Evolutionary conservation across 2,329 filamentous ascomycete species (phyloP).

Genomic region (Botryosphaeria agaves): DNA sequence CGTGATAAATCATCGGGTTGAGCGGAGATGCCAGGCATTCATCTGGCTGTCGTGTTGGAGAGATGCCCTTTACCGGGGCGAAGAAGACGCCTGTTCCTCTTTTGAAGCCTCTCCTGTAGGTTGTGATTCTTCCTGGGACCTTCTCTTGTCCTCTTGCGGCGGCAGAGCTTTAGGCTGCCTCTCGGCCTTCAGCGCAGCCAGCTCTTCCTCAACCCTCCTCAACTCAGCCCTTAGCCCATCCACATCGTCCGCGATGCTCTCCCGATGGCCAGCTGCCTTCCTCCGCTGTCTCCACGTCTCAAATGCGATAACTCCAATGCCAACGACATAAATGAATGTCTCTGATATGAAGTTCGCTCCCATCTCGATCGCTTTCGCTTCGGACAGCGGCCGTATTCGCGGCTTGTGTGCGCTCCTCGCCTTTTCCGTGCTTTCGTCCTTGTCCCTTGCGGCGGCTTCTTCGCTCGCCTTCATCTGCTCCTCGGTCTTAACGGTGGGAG

Average conservation of each 20-base stretch:
- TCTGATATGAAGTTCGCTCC: conserved; percentile 54
- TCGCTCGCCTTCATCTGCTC: conserved; percentile 40
- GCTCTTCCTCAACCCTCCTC: conserved; percentile 15
- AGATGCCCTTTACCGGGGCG: too few species aligned
- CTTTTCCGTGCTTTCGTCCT: conserved; percentile 28
- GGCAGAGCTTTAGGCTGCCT: conserved; percentile 15
- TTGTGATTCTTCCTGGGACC: too few species aligned
- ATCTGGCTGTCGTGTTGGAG: too few species aligned
- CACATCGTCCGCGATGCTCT: conserved; percentile 42
- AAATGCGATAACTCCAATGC: conserved; percentile 42
- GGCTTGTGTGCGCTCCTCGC: conserved; percentile 23
- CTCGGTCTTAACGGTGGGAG: conserved; percentile 45
- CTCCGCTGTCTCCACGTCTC: conserved; percentile 43
- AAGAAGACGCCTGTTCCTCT: too few species aligned
- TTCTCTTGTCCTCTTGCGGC: conserved; percentile 17
- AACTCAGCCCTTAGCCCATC: conserved; percentile 35
- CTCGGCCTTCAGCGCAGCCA: conserved; percentile 18
- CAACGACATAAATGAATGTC: conserved; percentile 47
- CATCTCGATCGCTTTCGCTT: conserved; percentile 50
- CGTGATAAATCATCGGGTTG: too few species aligned
- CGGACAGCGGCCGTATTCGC: conserved; percentile 45
- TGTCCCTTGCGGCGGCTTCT: conserved; percentile 26
- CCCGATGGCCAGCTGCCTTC: conserved; percentile 41
- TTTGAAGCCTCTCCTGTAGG: too few species aligned
- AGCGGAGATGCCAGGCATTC: too few species aligned